Conservation (phyloP, 805 yeast genomes). For the Barnettozyma botsteinii region DNA sequence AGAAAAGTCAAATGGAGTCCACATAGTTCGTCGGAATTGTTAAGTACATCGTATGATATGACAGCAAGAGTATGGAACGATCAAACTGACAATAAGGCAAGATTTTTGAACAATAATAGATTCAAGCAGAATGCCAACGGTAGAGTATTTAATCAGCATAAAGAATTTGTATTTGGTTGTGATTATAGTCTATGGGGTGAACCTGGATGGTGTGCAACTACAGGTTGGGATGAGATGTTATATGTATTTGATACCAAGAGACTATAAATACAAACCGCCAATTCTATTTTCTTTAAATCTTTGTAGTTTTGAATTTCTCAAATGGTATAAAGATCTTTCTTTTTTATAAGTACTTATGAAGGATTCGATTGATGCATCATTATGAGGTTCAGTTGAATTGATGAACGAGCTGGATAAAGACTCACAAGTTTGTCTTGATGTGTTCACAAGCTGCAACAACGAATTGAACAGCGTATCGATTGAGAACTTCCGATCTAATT, state of each 20-base stretch:
- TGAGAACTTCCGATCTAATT: conserved; percentile 31
- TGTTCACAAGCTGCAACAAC: conserved; percentile 27
- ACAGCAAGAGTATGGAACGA: conserved; percentile 84
- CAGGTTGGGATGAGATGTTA: conserved; percentile 96
- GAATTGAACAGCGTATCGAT: conserved; percentile 28
- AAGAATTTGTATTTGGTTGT: conserved; percentile 87
- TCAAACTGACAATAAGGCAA: conserved; percentile 51
- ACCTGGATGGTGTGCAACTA: conserved; percentile 91
- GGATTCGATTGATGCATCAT: conserved; percentile 27
- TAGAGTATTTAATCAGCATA: conserved; percentile 58
- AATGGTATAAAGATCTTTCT: conserved; percentile 38
- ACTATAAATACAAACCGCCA: conserved; percentile 15
- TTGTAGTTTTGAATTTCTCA: conserved; percentile 40
- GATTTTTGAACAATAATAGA: conserved; percentile 39
- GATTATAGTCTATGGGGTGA: conserved; percentile 97
- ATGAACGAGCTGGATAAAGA: conserved; percentile 29
- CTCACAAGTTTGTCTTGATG: conserved; percentile 30
- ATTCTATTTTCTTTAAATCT: conserved; percentile 35
- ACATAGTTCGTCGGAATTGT: conserved; percentile 61
- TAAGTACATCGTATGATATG: conserved; percentile 89
- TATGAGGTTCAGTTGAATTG: conserved; percentile 19
- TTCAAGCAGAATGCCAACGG: conserved; percentile 46
- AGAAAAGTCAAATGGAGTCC: conserved; percentile 86
- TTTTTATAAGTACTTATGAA: conserved; percentile 39
- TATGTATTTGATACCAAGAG: conserved; percentile 63